Evolutionary conservation across 441 rosid genomes (phyloP), one percentile per base, ranked within the genome.

Genomic region (Aleurites moluccanus): DNA sequence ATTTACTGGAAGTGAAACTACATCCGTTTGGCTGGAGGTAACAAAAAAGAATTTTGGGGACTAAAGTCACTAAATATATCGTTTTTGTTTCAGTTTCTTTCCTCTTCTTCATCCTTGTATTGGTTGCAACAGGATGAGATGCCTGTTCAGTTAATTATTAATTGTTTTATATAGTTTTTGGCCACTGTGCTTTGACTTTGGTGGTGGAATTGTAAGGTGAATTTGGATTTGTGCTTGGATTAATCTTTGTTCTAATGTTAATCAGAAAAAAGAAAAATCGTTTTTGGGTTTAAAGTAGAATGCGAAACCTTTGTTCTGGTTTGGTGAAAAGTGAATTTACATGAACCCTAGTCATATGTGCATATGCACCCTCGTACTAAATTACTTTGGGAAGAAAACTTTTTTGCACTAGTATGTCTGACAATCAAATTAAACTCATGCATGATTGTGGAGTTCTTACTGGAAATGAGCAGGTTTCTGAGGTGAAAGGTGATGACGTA

Each of bases 1-100:
- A 49, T 96, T 96, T 81, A 92, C 98, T 45, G 98, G 99, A 69
- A 94, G 97, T 86, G 99, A 96, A 85, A 92, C 98, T 68, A 94
- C 98, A 75, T 94, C 99, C 56, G 99, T 92, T 4, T 96, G 98
- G 98, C 88, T 92, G 66, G 99, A 96, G 99, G 98, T 94, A 83
- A 76, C 77, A 49, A n/a, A n/a, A n/a, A n/a, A n/a, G n/a, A n/a
- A n/a, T n/a, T n/a, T n/a, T n/a, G n/a, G n/a, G n/a, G 61, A 50
- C 4, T 33, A 27, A 15, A 23, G 16, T 49, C 30, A 4, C 23
- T 20, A 42, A 59, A 25, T 65, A 30, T 57, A 70, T 4, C 9
- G 64, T 45, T 45, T 45, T 62, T n/a, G 4, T n/a, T 27, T 38
- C 18, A 38, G 20, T 27, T n/a, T 18, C 16, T 14, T n/a, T 27